Evolutionary conservation across 306 rosid species (phyloP), one percentile per base, ranked within the genome.

Genomic region (Citrullus colocynthis): DNA sequence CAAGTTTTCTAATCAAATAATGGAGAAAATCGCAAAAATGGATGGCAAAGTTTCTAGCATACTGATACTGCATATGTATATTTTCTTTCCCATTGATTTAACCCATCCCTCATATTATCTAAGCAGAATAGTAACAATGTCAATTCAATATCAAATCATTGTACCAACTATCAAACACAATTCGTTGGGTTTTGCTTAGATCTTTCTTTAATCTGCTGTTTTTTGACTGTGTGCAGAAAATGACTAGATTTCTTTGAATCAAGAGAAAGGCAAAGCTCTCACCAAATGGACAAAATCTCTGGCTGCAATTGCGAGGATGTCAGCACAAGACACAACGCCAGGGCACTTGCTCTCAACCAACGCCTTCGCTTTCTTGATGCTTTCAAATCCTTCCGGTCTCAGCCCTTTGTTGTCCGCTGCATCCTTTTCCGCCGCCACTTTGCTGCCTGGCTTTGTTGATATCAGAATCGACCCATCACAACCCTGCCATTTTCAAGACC

Each of bases 271-370:
- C 4, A 48, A 48, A 14, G 41, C 6, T 83, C 87, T 85, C 48
- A 91, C 98, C 81, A 91, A 75, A 80, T 91, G 98, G 52, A 91
- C 91, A 78, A 52, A 91, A 83, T 94, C 98, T 87, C 98, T 90
- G 69, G 98, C 97, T 62, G 92, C 93, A 81, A 94, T 89, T 42
- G 93, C 97, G 67, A 91, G 94, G 81, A 94, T 90, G 79, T 94
- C 98, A 1, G 98, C 97, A 86, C 98, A 94, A 6, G 98, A 94
- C 45, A 90, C 98, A 48, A 83, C 88, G 48, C 87, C 91, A 2
- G 98, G 97, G 80, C 98, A 94, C 82, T 90, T 89, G 85, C 81
- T 85, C 83, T 94, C 98, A 78, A 89, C 91, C 67, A 89, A 28
- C 52, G 87, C 93, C 86, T 94, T 91, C 24, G 96, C 97, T 79